phyloP scores from a whole-genome alignment of 148 eudicot species.

The Mesembryanthemum crystallinum region DNA sequence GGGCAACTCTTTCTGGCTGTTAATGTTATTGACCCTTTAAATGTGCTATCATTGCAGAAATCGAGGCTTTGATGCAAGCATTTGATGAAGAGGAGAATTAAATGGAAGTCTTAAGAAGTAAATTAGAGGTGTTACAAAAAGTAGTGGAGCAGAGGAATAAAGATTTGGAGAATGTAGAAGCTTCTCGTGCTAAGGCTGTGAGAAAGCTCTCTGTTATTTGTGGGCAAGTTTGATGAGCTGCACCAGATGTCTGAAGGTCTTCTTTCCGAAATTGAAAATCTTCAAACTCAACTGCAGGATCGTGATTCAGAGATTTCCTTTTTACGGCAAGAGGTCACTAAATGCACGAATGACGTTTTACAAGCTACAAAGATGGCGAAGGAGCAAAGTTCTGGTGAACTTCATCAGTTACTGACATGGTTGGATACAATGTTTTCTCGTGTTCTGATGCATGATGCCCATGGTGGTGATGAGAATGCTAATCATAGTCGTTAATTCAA shows the following conservation, averaged over 20 bases:
- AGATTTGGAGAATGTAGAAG: constrained; percentile 65
- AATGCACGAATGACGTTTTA: constrained; percentile 84
- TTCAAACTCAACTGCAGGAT: constrained; percentile 81
- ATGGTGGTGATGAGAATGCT: constrained; percentile 30
- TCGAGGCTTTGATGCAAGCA: constrained; percentile 87
- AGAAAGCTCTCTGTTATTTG: constrained; percentile 83
- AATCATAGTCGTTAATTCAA: constrained; percentile 38
- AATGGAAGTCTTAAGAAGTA: constrained; percentile 66
- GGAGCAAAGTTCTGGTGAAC: constrained; percentile 59
- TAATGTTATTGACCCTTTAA: constrained; percentile 9
- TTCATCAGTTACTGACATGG: constrained; percentile 65
- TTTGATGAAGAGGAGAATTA: constrained; percentile 93
- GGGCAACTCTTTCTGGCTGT: too few relatives aligned
- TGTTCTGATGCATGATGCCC: constrained; percentile 39
- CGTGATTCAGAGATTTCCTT: constrained; percentile 87
- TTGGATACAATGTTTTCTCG: constrained; percentile 49
- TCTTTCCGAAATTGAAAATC: constrained; percentile 89
- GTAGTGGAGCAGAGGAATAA: constrained; percentile 48
- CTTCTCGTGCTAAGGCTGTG: constrained; percentile 76
- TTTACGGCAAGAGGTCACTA: constrained; percentile 89
- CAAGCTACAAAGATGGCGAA: constrained; percentile 66
- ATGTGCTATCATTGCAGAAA: constrained; percentile 50
- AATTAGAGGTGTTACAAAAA: constrained; percentile 55
- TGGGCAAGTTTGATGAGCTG: constrained; percentile 92
- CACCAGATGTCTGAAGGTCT: constrained; percentile 83